These are phyloP conservation scores for Paraphaeosphaeria minitans DNA, from an alignment of 2,329 filamentous ascomycete genomes.

Conservation along the genomic window DNA sequence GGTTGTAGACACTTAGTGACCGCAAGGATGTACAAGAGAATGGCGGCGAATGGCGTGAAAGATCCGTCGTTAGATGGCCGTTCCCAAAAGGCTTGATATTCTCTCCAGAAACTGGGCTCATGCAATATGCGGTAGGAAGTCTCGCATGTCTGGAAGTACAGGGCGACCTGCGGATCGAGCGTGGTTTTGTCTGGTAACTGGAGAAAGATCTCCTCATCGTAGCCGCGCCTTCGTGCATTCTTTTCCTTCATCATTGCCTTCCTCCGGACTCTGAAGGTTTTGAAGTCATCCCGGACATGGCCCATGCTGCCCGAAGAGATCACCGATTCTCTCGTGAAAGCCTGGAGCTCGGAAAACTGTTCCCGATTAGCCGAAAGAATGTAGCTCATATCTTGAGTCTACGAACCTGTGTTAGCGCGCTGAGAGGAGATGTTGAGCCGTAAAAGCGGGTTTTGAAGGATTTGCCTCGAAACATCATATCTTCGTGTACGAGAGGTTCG, in stretches of 20 bases:
- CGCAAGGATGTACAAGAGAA: conserved; percentile 48
- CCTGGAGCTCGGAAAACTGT: conserved; percentile 45
- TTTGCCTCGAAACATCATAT: conserved; percentile 51
- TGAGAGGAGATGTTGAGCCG: conserved; percentile 49
- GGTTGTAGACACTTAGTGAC: conserved; percentile 44
- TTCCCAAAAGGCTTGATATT: conserved; percentile 57
- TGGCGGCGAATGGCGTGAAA: conserved; percentile 45
- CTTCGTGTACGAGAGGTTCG: conserved; percentile 36
- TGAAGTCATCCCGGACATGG: conserved; percentile 42
- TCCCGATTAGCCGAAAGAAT: conserved; percentile 14
- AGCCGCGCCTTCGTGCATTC: conserved; percentile 17
- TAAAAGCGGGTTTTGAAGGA: conserved; percentile 54
- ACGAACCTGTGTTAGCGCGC: conserved; percentile 40
- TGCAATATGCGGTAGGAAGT: conserved; percentile 60
- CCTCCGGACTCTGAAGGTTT: conserved; percentile 35
- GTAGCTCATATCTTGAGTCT: neutral
- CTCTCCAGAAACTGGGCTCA: conserved; percentile 56
- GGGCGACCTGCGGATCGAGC: conserved; percentile 49
- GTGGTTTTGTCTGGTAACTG: conserved; percentile 44
- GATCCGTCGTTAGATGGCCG: conserved; percentile 26
- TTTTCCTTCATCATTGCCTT: conserved; percentile 34
- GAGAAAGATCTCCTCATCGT: conserved; percentile 42
- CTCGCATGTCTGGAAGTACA: conserved; percentile 60
- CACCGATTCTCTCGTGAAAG: conserved; percentile 41
- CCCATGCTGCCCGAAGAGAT: conserved; percentile 34